Conservation (phyloP, 257 asterid genomes). For the Scutellaria barbata region DNA sequence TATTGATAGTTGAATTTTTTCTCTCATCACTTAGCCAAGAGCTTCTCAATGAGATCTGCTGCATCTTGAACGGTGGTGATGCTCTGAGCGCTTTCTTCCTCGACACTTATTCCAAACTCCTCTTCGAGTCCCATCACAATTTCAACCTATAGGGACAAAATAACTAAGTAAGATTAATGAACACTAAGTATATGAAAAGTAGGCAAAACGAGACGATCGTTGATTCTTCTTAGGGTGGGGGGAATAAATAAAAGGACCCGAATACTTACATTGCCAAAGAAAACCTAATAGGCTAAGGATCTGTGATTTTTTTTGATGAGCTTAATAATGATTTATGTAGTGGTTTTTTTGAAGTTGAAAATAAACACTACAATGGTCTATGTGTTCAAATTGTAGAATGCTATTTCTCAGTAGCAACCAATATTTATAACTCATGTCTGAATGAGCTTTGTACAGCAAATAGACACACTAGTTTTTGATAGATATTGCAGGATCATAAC, state of each 20-base stretch:
- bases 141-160: conserved; percentile 59
- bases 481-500: no score
- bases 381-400: background rate
- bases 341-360: background rate
- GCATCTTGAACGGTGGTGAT: conserved; percentile 90
- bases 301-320: background rate
- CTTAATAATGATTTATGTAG: background rate
- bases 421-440: background rate
- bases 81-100: conserved; percentile 90
- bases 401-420: background rate
- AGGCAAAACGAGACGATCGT: background rate
- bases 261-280: background rate
- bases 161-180: background rate
- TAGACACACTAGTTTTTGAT: background rate
- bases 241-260: background rate
- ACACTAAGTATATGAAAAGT: background rate
- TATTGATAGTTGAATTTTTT: background rate
- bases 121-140: conserved; percentile 96
- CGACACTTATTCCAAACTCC: conserved; percentile 84
- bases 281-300: no score
- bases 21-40: conserved; percentile 42
- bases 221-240: background rate
- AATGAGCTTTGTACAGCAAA: background rate
- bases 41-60: conserved; percentile 82
- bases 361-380: background rate